A percentile compares a stretch with the other conserved stretches of the same genome.
These are phyloP conservation scores for Thuja plicata DNA, from an alignment of 83 land plant genomes.

Conservation along the genomic window DNA sequence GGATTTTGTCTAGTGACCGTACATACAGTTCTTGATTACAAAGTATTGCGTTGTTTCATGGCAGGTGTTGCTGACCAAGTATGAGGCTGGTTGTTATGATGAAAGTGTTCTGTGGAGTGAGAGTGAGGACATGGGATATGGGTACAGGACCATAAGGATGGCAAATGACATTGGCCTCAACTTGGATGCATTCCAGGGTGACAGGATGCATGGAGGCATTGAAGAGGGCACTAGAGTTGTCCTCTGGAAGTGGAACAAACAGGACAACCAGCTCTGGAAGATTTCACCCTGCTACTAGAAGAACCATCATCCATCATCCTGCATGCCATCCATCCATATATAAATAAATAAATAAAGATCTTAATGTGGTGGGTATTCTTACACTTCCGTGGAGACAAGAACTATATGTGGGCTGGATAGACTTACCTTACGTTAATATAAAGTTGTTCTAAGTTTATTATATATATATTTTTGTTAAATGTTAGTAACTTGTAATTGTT, in stretches of 20 bases:
- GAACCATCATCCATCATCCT: neutral
- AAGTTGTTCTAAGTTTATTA: neutral
- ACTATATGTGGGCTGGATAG: neutral
- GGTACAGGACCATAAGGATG: conserved; percentile 19
- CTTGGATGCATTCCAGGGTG: conserved; percentile 27
- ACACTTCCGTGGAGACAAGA: no score
- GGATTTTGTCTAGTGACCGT: no score
- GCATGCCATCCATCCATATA: neutral
- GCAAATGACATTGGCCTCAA: conserved; percentile 20
- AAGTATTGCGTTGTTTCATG: neutral
- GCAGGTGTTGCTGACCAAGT: conserved; percentile 6
- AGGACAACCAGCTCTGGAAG: conserved; percentile 36
- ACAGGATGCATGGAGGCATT: conserved; percentile 17
- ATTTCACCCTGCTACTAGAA: conserved; percentile 12
- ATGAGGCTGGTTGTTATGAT: conserved; percentile 1
- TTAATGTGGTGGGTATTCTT: neutral
- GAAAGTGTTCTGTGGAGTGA: conserved; percentile 23
- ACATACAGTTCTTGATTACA: no score
- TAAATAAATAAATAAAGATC: no score
- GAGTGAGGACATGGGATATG: conserved; percentile 32
- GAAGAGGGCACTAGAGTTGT: conserved; percentile 20
- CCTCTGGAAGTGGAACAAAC: conserved; percentile 26
- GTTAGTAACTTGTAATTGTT: no score
- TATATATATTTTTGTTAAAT: no score
- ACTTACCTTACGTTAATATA: no score